Evolutionary conservation across 2,329 filamentous ascomycete genomes (phyloP), one percentile per base, ranked within the genome.

Genomic region (Ascochyta pisi): DNA sequence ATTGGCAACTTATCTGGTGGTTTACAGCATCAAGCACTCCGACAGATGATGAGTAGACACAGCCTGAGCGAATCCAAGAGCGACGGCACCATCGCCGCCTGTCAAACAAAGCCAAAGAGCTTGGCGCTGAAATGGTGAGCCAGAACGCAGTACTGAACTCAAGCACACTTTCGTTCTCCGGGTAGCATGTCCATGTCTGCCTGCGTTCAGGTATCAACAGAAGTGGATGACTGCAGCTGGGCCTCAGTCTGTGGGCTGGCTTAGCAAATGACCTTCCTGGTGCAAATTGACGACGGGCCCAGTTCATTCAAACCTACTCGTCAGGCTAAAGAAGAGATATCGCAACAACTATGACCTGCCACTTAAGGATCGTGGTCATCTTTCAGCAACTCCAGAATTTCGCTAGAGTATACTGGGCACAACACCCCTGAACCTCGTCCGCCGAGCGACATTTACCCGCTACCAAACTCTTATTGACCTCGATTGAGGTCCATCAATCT

Each of bases 401-500:
- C 47, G 47, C 39, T 42, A 50, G 26, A 29, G 15, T n/a, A 8
- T 15, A 23, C 39, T 41, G 39, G 23, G 23, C 39, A 2, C 38
- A 50, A 42, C 23, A 44, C 15, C 48, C 48, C 40, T 50, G 48
- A 44, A 23, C 48, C 40, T 44, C 39, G 48, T 44, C 41, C 48
- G 48, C 48, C 48, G 24, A 50, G 48, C 48, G 23, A 31, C 33
- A 50, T 44, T 50, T 50, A 50, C 48, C 48, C 48, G 48, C 33
- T 31, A 44, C 39, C 48, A 44, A 26, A 49, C 26, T 34, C 22
- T 34, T 27, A 44, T 50, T 22, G 59, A 60, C 59, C 61, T 64
- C 57, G 60, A 60, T 50, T 54, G 33, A 42, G 34, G 60, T 54
- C 60, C 54, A 57, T 22, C 54, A 64, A 64, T 64, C 33, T 64